phyloP scores from a whole-genome alignment of 805 yeast genomes.

The Myxozyma melibiosi region DNA sequence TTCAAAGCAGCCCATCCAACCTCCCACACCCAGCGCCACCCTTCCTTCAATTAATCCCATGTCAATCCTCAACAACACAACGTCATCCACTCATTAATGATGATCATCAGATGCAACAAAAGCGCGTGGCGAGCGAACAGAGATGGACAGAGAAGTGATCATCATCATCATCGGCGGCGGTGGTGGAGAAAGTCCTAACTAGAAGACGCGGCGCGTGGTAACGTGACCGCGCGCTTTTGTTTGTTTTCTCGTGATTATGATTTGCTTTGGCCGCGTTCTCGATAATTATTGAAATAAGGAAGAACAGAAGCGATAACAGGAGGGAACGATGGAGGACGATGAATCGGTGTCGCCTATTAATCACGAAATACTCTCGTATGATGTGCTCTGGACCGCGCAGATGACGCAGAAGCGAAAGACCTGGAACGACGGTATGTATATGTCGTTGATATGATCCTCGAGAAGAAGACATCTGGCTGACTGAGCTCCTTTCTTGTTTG shows the following conservation, averaged over 20 bases:
- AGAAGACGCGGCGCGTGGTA: background rate
- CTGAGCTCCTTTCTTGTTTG: background rate
- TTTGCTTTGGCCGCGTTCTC: too few species aligned
- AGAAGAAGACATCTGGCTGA: background rate
- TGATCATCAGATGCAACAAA: too few species aligned
- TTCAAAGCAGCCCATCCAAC: too few species aligned
- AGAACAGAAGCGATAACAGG: background rate
- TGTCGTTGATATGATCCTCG: background rate
- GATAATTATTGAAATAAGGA: too few species aligned
- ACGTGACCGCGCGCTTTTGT: conserved; percentile 5
- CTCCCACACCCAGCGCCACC: too few species aligned
- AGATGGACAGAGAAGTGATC: too few species aligned
- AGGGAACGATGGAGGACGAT: background rate
- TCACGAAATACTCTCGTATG: conserved; percentile 33
- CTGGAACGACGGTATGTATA: conserved; percentile 44
- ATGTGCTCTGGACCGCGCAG: conserved; percentile 43
- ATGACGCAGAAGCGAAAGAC: conserved; percentile 43
- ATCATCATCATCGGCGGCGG: too few species aligned
- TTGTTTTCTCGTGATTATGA: background rate
- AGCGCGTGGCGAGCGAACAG: too few species aligned
- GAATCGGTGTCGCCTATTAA: background rate
- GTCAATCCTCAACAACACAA: too few species aligned
- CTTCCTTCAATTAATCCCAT: too few species aligned
- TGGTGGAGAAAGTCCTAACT: background rate
- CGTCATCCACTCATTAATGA: too few species aligned